Evolutionary conservation across 2,329 filamentous ascomycete genomes (phyloP).

Genomic region (Aspergillus floridensis): DNA sequence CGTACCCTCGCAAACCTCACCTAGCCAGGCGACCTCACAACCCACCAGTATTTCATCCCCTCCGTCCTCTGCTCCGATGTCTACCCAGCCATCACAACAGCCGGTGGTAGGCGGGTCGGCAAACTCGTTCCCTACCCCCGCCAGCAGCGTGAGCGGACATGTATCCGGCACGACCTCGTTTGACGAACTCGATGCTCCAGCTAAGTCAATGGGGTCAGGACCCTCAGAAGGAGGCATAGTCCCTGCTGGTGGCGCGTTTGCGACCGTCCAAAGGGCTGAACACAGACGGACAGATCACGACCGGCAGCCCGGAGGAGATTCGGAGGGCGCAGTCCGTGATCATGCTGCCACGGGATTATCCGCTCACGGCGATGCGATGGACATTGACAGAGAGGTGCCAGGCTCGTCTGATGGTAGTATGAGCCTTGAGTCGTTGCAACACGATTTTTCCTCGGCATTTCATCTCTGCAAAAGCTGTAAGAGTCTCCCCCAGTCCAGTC

Average conservation of each 20-base stretch:
- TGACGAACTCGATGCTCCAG: conserved; percentile 35
- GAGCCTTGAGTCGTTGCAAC: conserved; percentile 44
- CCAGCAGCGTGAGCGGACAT: conserved; percentile 44
- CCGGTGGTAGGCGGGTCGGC: conserved; percentile 36
- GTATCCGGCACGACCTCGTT: conserved; percentile 28
- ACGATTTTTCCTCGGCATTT: conserved; percentile 47
- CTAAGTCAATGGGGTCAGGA: conserved; percentile 30
- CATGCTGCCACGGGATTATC: conserved; percentile 17
- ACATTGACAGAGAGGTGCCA: conserved; percentile 34
- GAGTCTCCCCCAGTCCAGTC: conserved; percentile 36
- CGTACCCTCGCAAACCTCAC: conserved; percentile 45
- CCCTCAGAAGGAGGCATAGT: conserved; percentile 19
- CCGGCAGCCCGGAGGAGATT: conserved; percentile 23
- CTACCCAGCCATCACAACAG: conserved; percentile 43
- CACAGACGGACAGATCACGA: conserved; percentile 38
- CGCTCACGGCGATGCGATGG: conserved; percentile 34
- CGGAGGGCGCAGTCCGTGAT: conserved; percentile 21
- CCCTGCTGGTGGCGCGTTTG: conserved; percentile 17
- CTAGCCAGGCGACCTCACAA: conserved; percentile 44
- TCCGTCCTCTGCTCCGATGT: conserved; percentile 43
- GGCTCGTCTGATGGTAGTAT: conserved; percentile 25
- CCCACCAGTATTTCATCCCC: conserved; percentile 41
- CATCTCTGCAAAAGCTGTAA: conserved; percentile 53
- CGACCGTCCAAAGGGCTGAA: conserved; percentile 24
- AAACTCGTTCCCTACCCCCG: conserved; percentile 46